Conservation (phyloP, 2,329 filamentous ascomycete genomes). For the Venturia aucupariae region DNA sequence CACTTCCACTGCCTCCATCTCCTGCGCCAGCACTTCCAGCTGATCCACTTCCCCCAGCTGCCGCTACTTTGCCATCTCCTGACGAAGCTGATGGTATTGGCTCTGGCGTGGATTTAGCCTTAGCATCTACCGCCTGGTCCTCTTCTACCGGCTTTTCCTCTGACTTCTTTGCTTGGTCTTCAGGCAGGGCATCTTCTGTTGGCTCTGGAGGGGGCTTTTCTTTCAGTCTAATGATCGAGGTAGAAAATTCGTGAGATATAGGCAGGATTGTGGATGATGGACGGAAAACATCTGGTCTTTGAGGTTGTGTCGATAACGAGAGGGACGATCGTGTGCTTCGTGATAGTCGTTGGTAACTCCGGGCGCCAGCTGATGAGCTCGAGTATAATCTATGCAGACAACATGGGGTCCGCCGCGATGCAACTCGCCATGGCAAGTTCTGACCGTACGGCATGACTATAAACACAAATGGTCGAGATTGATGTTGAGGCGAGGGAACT, state of each 20-base stretch:
- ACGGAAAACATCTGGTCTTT: slow-evolving; percentile 17
- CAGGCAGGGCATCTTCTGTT: slow-evolving; percentile 39
- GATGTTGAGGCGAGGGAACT: neutral
- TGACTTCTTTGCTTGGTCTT: slow-evolving; percentile 34
- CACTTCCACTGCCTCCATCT: slow-evolving; percentile 41
- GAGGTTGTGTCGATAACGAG: slow-evolving; percentile 12
- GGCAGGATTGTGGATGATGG: slow-evolving; percentile 19
- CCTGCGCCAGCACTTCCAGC: slow-evolving; percentile 43
- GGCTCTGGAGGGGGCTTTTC: slow-evolving; percentile 42
- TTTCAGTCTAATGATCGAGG: slow-evolving; percentile 41
- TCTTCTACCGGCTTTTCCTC: slow-evolving; percentile 35
- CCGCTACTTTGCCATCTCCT: slow-evolving; percentile 49
- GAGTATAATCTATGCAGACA: slow-evolving; percentile 5
- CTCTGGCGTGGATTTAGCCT: slow-evolving; percentile 42
- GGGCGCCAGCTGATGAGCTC: neutral
- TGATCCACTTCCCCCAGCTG: slow-evolving; percentile 39
- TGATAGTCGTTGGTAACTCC: neutral
- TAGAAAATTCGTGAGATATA: slow-evolving; percentile 29
- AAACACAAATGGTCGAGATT: slow-evolving; percentile 1
- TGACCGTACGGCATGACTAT: slow-evolving; percentile 54
- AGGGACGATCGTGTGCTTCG: neutral
- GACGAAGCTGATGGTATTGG: slow-evolving; percentile 42
- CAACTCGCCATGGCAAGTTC: slow-evolving; percentile 56
- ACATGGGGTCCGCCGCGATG: slow-evolving; percentile 20
- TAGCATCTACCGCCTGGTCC: slow-evolving; percentile 27